These are phyloP conservation scores for Arthrocladium fulminans DNA, from an alignment of 2,329 filamentous ascomycete species.

Conservation along the genomic window DNA sequence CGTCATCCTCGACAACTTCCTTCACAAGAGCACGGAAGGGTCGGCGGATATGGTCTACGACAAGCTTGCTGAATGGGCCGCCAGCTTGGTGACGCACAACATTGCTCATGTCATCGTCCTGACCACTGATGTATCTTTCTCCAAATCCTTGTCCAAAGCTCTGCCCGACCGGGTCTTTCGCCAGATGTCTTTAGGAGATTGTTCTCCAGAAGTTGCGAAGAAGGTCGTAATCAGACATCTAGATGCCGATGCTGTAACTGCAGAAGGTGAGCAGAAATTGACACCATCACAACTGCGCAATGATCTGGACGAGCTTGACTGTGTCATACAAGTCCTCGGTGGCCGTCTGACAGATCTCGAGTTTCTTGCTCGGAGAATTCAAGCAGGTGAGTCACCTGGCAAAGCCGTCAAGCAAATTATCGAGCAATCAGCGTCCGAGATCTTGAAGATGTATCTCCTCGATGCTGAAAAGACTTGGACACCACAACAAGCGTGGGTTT, in stretches of 20 bases:
- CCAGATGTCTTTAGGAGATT: constrained; percentile 75
- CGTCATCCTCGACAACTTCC: constrained; percentile 83
- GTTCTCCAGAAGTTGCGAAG: constrained; percentile 76
- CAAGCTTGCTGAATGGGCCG: constrained; percentile 82
- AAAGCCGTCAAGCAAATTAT: constrained; percentile 82
- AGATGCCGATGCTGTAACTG: constrained; percentile 36
- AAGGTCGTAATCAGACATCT: constrained; percentile 82
- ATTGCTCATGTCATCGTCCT: constrained; percentile 91
- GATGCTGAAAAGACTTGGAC: constrained; percentile 60
- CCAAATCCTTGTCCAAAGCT: constrained; percentile 76
- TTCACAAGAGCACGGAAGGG: constrained; percentile 65
- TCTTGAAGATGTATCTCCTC: constrained; percentile 85
- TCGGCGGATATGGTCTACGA: constrained; percentile 57
- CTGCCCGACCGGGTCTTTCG: constrained; percentile 87
- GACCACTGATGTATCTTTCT: constrained; percentile 79
- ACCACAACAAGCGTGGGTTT: constrained; percentile 77
- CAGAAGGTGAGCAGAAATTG: constrained; percentile 32
- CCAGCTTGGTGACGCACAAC: constrained; percentile 73
- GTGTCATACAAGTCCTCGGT: constrained; percentile 69
- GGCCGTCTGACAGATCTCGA: constrained; percentile 93
- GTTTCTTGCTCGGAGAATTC: constrained; percentile 81
- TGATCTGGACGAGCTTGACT: constrained; percentile 65
- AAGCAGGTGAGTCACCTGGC: constrained; percentile 72
- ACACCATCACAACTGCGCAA: constrained; percentile 39
- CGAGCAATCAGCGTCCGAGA: constrained; percentile 77